Conservation (phyloP, 2,329 filamentous ascomycete species). For the Fusarium irregulare region DNA sequence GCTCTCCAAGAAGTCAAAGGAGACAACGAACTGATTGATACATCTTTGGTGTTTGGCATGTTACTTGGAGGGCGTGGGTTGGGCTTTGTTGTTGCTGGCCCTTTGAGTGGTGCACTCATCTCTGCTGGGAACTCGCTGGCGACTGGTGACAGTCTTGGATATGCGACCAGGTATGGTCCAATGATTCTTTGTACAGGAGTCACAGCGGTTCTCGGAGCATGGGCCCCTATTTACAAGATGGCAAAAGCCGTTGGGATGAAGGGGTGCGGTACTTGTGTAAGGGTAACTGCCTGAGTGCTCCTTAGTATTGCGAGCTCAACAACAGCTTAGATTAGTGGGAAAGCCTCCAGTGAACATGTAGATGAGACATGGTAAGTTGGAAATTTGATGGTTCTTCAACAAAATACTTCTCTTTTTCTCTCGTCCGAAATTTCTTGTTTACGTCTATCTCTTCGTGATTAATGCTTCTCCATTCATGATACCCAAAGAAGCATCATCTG, state of each 20-base stretch:
- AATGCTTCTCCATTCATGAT: constrained; percentile 48
- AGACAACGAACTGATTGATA: constrained; percentile 41
- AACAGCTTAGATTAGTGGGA: neutral
- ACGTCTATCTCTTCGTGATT: constrained; percentile 36
- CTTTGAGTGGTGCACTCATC: constrained; percentile 47
- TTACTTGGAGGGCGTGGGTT: constrained; percentile 47
- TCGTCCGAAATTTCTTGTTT: neutral
- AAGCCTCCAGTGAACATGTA: too few species aligned
- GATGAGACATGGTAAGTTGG: neutral
- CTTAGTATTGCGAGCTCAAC: neutral
- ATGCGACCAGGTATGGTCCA: constrained; percentile 49
- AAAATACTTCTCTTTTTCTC: neutral
- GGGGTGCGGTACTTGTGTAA: constrained; percentile 6
- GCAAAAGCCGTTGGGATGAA: constrained; percentile 43
- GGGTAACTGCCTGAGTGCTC: constrained; percentile 59
- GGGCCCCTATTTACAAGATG: constrained; percentile 54
- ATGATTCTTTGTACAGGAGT: constrained; percentile 51
- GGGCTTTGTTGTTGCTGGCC: constrained; percentile 47
- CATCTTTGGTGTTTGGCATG: constrained; percentile 48
- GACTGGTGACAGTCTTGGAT: constrained; percentile 44
- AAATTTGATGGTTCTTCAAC: neutral
- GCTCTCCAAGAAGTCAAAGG: constrained; percentile 57
- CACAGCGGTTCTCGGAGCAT: constrained; percentile 48
- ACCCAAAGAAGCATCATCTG: constrained; percentile 46
- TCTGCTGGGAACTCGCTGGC: constrained; percentile 40